phyloP scores from a whole-genome alignment of 2,329 filamentous ascomycete genomes.

The Capronia coronata region DNA sequence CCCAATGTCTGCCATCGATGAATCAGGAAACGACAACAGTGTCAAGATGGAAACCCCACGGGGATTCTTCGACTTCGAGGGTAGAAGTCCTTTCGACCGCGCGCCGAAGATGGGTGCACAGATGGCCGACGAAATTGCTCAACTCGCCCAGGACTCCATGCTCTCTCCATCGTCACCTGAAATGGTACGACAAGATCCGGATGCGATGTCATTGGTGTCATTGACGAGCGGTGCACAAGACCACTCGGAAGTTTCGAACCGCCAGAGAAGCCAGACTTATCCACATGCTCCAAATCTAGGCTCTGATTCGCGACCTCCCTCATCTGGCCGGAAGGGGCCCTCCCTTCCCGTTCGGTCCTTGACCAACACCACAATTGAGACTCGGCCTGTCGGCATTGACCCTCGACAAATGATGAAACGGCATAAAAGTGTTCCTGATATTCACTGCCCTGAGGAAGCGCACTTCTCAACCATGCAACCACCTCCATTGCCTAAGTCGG shows the following conservation, averaged over 20 bases:
- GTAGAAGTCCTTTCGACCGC: constrained; percentile 56
- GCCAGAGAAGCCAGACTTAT: constrained; percentile 83
- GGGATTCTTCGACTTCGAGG: constrained; percentile 54
- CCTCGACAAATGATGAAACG: constrained; percentile 37
- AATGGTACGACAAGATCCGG: constrained; percentile 11
- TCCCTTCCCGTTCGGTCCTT: constrained; percentile 27
- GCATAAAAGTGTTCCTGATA: constrained; percentile 42
- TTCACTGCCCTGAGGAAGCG: constrained; percentile 41
- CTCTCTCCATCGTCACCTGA: constrained; percentile 19
- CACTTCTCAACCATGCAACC: constrained; percentile 36
- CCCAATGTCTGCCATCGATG: constrained; percentile 63
- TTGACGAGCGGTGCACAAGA: constrained; percentile 33
- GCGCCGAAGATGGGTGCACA: constrained; percentile 49
- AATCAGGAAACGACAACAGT: constrained; percentile 46
- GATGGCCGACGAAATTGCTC: constrained; percentile 58
- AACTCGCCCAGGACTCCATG: constrained; percentile 11
- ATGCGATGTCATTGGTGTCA: constrained; percentile 1
- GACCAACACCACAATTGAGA: constrained; percentile 22
- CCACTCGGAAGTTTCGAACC: constrained; percentile 52
- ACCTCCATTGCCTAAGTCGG: constrained; percentile 36
- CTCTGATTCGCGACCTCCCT: constrained; percentile 43
- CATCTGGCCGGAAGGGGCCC: constrained; percentile 21
- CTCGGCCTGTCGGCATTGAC: constrained; percentile 31
- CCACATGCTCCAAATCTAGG: constrained; percentile 50
- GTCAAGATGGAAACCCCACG: constrained; percentile 55